Conservation (phyloP, 192 early-diverging fungal genomes). For the Entrophospora sp. region DNA sequence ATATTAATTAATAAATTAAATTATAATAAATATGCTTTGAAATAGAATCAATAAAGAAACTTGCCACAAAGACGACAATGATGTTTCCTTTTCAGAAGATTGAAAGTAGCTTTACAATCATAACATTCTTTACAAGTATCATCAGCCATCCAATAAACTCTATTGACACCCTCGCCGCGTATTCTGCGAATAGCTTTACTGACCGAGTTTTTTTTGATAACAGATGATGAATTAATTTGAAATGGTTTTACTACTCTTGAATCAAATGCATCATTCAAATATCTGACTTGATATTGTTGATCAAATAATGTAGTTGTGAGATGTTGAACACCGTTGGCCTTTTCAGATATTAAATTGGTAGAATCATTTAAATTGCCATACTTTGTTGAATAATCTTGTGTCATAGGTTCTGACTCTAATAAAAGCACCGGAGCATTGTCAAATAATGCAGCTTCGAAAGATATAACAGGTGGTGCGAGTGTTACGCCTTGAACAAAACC, state of each 20-base stretch:
- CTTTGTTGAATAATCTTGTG: too few relatives aligned
- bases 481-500: neutral
- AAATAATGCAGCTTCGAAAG: neutral
- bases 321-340: too few relatives aligned
- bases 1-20: neutral
- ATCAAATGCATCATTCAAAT: slow-evolving; percentile 31
- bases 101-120: slow-evolving; percentile 69
- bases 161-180: slow-evolving; percentile 44
- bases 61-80: slow-evolving; percentile 78
- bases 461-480: neutral
- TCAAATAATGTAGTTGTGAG: too few relatives aligned
- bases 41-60: neutral
- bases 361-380: too few relatives aligned
- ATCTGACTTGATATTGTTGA: too few relatives aligned
- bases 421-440: neutral
- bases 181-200: slow-evolving; percentile 40
- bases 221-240: slow-evolving; percentile 34
- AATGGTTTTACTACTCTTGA: too few relatives aligned
- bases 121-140: slow-evolving; percentile 76
- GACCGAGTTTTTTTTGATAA: slow-evolving; percentile 38
- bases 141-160: slow-evolving; percentile 78
- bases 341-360: too few relatives aligned
- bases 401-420: too few relatives aligned
- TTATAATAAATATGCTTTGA: neutral
- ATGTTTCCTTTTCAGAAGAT: slow-evolving; percentile 60